Evolutionary conservation across 139 green algal species (phyloP).

Genomic region (Volvox africanus): DNA sequence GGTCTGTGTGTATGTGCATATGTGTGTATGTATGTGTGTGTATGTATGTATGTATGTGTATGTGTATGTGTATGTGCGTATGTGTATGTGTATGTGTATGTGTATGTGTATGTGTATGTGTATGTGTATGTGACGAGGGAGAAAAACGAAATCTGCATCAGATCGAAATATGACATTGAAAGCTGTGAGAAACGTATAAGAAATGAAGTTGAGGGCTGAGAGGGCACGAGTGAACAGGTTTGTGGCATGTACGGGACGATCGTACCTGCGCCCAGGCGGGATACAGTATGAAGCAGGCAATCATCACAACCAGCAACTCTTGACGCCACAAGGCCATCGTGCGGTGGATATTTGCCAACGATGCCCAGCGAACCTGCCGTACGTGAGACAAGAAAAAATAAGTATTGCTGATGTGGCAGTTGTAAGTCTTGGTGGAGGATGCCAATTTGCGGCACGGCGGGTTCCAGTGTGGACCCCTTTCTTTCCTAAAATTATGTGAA

Average conservation of each 20-base stretch:
- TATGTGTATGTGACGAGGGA: not conserved
- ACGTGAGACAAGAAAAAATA: too few species aligned
- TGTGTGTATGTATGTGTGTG: not conserved
- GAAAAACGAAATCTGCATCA: too few species aligned
- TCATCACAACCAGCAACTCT: conserved; percentile 47
- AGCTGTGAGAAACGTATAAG: too few species aligned
- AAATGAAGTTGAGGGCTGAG: too few species aligned
- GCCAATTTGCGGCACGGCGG: too few species aligned
- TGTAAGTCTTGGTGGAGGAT: too few species aligned
- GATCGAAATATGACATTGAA: too few species aligned
- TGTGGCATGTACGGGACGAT: not conserved
- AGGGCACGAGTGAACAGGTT: too few species aligned
- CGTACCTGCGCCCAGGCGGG: conserved; percentile 44
- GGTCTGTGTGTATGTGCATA: not conserved
- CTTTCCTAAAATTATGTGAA: too few species aligned
- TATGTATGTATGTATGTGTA: not conserved
- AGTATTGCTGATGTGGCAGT: too few species aligned
- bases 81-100: not conserved
- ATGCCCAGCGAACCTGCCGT: conserved; percentile 31
- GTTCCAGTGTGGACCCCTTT: too few species aligned
- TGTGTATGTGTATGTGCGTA: not conserved
- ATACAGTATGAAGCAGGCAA: conserved; percentile 43
- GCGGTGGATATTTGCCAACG: conserved; percentile 36
- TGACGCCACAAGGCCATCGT: conserved; percentile 43
- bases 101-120: not conserved